Evolutionary conservation across 78 protist genomes (phyloP).

Genomic region (Dictyostelium purpureum): DNA sequence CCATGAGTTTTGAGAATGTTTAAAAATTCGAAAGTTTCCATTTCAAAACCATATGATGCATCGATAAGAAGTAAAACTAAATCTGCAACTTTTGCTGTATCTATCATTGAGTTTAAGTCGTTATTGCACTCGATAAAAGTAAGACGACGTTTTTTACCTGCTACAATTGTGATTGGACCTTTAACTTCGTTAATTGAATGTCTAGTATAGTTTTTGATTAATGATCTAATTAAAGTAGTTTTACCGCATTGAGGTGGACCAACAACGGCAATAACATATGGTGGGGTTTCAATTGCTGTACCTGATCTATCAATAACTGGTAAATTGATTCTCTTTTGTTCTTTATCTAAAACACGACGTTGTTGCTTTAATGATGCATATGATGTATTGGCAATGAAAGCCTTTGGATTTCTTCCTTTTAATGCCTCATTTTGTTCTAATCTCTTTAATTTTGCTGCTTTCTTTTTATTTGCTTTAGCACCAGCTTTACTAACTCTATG

Average conservation of each 20-base stretch:
- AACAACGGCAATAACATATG: slow-evolving; percentile 93
- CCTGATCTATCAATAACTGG: slow-evolving; percentile 88
- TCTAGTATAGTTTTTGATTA: slow-evolving; percentile 96
- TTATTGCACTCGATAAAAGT: slow-evolving; percentile 98
- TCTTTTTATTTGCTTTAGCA: slow-evolving; percentile 81
- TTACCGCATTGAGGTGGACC: slow-evolving; percentile 98
- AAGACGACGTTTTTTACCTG: slow-evolving; percentile 93
- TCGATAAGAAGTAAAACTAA: slow-evolving; percentile 97
- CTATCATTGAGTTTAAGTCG: slow-evolving; percentile 98
- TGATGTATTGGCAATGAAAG: slow-evolving; percentile 60
- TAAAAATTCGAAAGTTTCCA: slow-evolving; percentile 99
- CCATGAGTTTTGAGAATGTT: slow-evolving; percentile 98
- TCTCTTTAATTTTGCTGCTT: slow-evolving; percentile 59
- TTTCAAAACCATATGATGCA: slow-evolving; percentile 98
- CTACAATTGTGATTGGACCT: slow-evolving; percentile 96
- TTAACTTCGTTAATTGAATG: slow-evolving; percentile 86
- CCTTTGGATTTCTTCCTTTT: slow-evolving; percentile 69
- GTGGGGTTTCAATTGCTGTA: slow-evolving; percentile 91
- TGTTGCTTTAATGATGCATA: slow-evolving; percentile 33
- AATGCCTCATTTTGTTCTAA: slow-evolving; percentile 16
- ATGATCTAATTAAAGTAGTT: slow-evolving; percentile 96
- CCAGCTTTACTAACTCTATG: slow-evolving; percentile 78
- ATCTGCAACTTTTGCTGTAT: slow-evolving; percentile 98
- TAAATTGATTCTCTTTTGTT: slow-evolving; percentile 84
- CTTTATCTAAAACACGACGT: slow-evolving; percentile 59